Evolutionary conservation across 2,329 filamentous ascomycete genomes (phyloP).

Genomic region (Cadophora malorum): DNA sequence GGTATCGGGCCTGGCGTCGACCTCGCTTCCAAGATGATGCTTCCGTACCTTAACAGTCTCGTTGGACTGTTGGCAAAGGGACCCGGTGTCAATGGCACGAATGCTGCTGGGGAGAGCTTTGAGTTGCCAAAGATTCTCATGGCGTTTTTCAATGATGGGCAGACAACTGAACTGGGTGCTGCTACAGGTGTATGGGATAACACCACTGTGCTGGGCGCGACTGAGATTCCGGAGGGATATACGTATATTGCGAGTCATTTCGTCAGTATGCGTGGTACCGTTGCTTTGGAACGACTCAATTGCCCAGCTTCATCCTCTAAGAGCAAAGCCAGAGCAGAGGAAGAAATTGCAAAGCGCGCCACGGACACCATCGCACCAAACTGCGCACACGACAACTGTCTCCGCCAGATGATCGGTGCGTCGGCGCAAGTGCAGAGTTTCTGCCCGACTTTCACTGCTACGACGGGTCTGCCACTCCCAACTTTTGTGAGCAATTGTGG

Average conservation of each 20-base stretch:
- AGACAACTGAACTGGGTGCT: slow-evolving; percentile 66
- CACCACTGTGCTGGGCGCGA: slow-evolving; percentile 49
- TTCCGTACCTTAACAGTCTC: slow-evolving; percentile 63
- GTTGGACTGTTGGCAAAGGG: slow-evolving; percentile 59
- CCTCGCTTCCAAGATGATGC: slow-evolving; percentile 63
- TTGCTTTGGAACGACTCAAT: slow-evolving; percentile 67
- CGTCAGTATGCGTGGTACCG: slow-evolving; percentile 68
- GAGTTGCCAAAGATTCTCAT: slow-evolving; percentile 63
- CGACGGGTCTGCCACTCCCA: neutral
- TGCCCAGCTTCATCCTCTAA: slow-evolving; percentile 47
- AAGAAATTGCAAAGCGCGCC: neutral
- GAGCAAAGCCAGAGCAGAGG: neutral
- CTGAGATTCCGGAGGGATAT: slow-evolving; percentile 53
- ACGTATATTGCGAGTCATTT: slow-evolving; percentile 63
- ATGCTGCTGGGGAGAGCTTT: slow-evolving; percentile 54
- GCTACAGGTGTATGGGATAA: slow-evolving; percentile 67
- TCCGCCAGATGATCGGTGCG: slow-evolving; percentile 3
- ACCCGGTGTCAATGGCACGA: slow-evolving; percentile 55
- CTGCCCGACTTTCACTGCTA: slow-evolving; percentile 16
- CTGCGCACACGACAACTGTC: slow-evolving; percentile 14
- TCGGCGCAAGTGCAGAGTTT: neutral
- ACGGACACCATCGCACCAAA: slow-evolving; percentile 19
- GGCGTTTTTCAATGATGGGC: slow-evolving; percentile 70
- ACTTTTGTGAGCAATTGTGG: slow-evolving; percentile 6
- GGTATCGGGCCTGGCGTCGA: slow-evolving; percentile 63